Evolutionary conservation across 805 yeast genomes (phyloP).

Genomic region (Yamadazyma paraphyllophila): DNA sequence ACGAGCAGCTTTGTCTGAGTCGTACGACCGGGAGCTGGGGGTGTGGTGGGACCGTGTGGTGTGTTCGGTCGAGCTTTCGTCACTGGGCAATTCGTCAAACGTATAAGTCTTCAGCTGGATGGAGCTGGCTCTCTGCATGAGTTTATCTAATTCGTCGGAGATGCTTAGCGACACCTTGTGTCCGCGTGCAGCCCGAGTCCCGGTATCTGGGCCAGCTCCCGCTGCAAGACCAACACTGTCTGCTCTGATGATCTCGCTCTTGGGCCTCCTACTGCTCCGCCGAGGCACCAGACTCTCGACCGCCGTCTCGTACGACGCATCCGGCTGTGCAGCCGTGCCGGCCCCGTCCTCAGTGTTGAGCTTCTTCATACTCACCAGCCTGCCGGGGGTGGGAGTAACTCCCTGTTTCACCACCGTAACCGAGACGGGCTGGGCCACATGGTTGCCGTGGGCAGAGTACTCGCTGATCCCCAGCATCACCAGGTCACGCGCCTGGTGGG

Average conservation of each 20-base stretch:
- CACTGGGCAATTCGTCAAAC: conserved; percentile 11
- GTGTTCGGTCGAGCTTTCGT: conserved; percentile 9
- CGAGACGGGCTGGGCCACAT: conserved; percentile 22
- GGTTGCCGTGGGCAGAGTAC: conserved; percentile 19
- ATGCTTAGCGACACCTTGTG: conserved; percentile 27
- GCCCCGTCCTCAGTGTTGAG: conserved; percentile 3
- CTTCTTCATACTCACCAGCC: conserved; percentile 12
- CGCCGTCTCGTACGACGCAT: conserved; percentile 29
- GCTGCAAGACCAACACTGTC: no score
- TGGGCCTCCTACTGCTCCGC: conserved; percentile 38
- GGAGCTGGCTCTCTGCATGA: conserved; percentile 35
- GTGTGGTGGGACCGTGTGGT: no score
- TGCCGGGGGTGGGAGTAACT: conserved; percentile 13
- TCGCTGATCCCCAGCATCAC: conserved; percentile 21
- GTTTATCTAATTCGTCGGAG: conserved; percentile 36
- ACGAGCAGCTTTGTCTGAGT: neutral
- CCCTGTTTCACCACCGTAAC: conserved; percentile 19
- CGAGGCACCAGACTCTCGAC: conserved; percentile 39
- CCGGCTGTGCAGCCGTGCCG: conserved; percentile 20
- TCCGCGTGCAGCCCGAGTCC: neutral
- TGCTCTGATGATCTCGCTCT: conserved; percentile 24
- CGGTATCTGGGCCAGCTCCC: conserved; percentile 2
- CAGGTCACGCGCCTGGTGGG: conserved; percentile 11
- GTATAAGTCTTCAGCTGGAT: conserved; percentile 16
- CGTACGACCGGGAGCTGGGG: neutral